A percentile compares a stretch with the other conserved stretches of the same genome.
These are phyloP conservation scores for Naganishia onofrii DNA, from an alignment of 768 basidiomycete genomes.

Conservation along the genomic window DNA sequence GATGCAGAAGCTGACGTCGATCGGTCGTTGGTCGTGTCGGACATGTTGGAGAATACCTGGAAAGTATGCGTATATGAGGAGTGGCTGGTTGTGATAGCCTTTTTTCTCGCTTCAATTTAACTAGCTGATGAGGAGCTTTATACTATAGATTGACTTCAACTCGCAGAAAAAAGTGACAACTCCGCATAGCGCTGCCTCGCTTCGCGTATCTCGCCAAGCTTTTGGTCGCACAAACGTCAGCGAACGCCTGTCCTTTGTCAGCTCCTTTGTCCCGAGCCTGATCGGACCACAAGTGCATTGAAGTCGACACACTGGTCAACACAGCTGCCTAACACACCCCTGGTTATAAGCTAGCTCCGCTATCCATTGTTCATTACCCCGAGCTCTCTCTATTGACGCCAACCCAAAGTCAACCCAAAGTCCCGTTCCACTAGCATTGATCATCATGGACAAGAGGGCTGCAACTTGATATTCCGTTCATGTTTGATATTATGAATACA, in stretches of 20 bases:
- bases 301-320: too few relatives aligned
- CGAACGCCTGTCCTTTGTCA: background rate
- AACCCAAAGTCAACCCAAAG: too few relatives aligned
- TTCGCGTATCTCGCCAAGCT: background rate
- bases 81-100: background rate
- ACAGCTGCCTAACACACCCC: too few relatives aligned
- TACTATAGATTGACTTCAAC: background rate
- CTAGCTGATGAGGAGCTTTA: too few relatives aligned
- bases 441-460: too few relatives aligned
- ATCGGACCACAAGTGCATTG: too few relatives aligned
- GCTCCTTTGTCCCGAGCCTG: background rate
- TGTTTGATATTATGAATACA: background rate
- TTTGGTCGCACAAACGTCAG: background rate
- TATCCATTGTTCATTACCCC: too few relatives aligned
- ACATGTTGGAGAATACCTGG: background rate
- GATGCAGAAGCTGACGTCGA: background rate
- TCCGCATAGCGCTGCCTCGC: background rate
- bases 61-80: background rate
- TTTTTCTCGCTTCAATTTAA: too few relatives aligned
- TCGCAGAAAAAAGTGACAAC: background rate
- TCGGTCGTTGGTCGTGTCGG: background rate
- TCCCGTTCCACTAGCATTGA: too few relatives aligned
- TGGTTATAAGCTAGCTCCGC: too few relatives aligned
- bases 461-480: background rate
- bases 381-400: too few relatives aligned